A percentile compares a stretch with the other conserved stretches of the same genome.
phyloP scores from a whole-genome alignment of 345 rosid genomes.

The Cardiospermum halicacabum region DNA sequence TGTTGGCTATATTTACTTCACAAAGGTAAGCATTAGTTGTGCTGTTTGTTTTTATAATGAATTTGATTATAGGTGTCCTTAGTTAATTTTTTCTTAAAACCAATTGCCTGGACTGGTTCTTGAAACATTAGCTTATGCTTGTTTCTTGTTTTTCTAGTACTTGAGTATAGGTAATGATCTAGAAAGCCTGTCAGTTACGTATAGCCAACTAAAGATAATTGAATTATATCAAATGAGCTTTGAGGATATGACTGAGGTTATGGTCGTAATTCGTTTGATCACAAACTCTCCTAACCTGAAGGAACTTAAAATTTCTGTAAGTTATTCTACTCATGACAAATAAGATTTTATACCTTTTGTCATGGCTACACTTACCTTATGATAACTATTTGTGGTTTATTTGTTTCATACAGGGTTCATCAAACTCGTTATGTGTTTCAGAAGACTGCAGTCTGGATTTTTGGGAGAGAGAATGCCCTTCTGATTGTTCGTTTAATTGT shows the following conservation, averaged over 20 bases:
- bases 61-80: neutral
- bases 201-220: slow-evolving; percentile 49
- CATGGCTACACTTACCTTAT: neutral
- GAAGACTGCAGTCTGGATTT: slow-evolving; percentile 58
- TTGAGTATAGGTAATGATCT: slow-evolving; percentile 83
- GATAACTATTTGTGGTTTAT: neutral
- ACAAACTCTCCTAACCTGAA: slow-evolving; percentile 72
- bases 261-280: slow-evolving; percentile 75
- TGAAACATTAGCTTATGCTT: neutral
- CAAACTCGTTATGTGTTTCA: slow-evolving; percentile 38
- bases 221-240: slow-evolving; percentile 84
- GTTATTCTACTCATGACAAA: slow-evolving; percentile 20
- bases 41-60: neutral
- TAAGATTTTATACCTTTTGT: slow-evolving; percentile 5
- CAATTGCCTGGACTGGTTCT: neutral
- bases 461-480: slow-evolving; percentile 51
- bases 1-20: slow-evolving; percentile 73
- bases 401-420: slow-evolving; percentile 47
- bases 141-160: slow-evolving; percentile 37
- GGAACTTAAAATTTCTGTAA: slow-evolving; percentile 76
- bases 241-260: slow-evolving; percentile 80
- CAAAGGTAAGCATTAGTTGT: slow-evolving; percentile 50
- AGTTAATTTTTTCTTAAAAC: neutral
- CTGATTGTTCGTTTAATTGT: slow-evolving; percentile 42
- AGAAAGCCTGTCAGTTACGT: slow-evolving; percentile 55